Base-by-base conservation (phyloP, 495 filamentous ascomycete species). In the Penicillium soppii region DNA sequence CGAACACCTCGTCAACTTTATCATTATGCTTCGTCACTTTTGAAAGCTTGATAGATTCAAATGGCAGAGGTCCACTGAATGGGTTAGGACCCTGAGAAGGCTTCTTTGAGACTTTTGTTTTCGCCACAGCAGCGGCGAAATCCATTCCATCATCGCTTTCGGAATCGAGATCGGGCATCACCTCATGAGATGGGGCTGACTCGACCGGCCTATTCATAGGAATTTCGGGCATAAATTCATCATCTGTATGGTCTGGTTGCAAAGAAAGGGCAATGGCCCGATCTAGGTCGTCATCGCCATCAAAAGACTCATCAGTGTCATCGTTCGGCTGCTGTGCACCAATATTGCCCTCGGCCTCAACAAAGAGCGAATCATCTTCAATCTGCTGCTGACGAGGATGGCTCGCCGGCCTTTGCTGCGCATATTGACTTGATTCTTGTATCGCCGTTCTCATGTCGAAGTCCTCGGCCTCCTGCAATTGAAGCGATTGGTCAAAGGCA, bases 251-350 rank as follows among this genome's bases (percentile, higher is more conserved):
- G 21, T 62, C 47, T 13, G 56, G 53, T 41, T 78, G 67, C 10
- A 96, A 69, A 10, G 92, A 97, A 70, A 97, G 76, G 0, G 85
- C 85, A 67, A 97, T 95, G 8, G 92, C 92, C 57, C 78, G 78
- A 43, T 82, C 82, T 0, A 97, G 78, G 47, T 92, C 88, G 50
- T 90, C 88, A 41, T 91, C 54, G 13, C 69, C 69, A 47, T 73
- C 69, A 35, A 80, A 78, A 0, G 77, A 52, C 17, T 76, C 67
- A 26, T 78, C 60, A 39, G 74, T 40, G 4, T 56, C 57, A 16
- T 66, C 63, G n/a, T 64, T 48, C 19, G 48, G 45, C 9, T 69
- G 50, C 26, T 59, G 50, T 13, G 51, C 61, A 12, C 47, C 53
- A 45, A 55, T 57, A 25, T 68, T 63, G 44, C 65, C 53, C 22